phyloP scores from a whole-genome alignment of 2,329 filamentous ascomycete species.

The Cladosporium sp. region DNA sequence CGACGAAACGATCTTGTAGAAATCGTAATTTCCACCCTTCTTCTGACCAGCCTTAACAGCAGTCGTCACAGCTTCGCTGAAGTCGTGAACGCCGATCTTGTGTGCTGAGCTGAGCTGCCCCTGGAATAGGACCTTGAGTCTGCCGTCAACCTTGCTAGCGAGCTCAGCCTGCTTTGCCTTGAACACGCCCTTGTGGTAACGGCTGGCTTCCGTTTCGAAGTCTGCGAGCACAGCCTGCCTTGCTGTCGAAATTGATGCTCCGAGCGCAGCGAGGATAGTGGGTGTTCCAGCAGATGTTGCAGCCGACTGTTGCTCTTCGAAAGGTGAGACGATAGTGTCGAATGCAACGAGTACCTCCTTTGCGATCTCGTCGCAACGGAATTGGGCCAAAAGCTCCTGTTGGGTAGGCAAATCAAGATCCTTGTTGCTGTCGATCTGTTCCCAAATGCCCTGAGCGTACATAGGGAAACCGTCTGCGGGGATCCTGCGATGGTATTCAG shows the following conservation, averaged over 20 bases:
- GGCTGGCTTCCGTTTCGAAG: slow-evolving; percentile 88
- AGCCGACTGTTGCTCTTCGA: slow-evolving; percentile 83
- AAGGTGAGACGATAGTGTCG: slow-evolving; percentile 74
- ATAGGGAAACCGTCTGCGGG: slow-evolving; percentile 95
- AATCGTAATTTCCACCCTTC: slow-evolving; percentile 86
- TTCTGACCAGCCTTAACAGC: slow-evolving; percentile 93
- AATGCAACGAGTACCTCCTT: slow-evolving; percentile 83
- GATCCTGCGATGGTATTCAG: slow-evolving; percentile 93
- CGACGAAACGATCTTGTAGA: slow-evolving; percentile 84
- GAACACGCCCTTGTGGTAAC: slow-evolving; percentile 97
- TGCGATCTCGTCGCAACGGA: slow-evolving; percentile 95
- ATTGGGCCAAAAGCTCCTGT: slow-evolving; percentile 94
- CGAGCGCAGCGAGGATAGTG: slow-evolving; percentile 72
- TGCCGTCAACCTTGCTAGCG: slow-evolving; percentile 80
- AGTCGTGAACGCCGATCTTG: slow-evolving; percentile 79
- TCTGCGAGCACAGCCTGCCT: slow-evolving; percentile 72
- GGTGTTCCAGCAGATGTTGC: slow-evolving; percentile 70
- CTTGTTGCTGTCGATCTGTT: slow-evolving; percentile 98
- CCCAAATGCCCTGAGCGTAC: slow-evolving; percentile 94
- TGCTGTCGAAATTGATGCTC: slow-evolving; percentile 68
- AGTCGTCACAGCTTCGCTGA: slow-evolving; percentile 81
- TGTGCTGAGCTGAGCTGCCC: slow-evolving; percentile 87
- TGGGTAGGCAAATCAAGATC: slow-evolving; percentile 95
- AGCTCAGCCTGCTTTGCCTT: slow-evolving; percentile 81
- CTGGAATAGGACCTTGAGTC: slow-evolving; percentile 82